Evolutionary conservation across 805 yeast species (phyloP).

Genomic region (Candida nemodendra): DNA sequence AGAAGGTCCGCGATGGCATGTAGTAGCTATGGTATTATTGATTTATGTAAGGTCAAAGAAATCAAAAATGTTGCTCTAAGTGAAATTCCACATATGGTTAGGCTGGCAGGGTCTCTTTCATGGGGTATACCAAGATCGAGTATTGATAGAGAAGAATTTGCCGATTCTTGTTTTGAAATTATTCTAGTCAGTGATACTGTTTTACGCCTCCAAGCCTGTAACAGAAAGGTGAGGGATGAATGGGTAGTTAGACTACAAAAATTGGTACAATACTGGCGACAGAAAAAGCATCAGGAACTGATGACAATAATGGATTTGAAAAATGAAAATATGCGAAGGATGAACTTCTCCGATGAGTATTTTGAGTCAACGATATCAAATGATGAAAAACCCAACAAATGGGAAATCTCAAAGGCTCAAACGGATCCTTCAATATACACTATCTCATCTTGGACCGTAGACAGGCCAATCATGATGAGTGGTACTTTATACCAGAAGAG

Average conservation of each 20-base stretch:
- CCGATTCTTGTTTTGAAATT: slow-evolving; percentile 55
- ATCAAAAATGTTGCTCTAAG: slow-evolving; percentile 35
- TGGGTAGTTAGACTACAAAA: slow-evolving; percentile 61
- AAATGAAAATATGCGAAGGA: slow-evolving; percentile 41
- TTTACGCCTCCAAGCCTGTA: slow-evolving; percentile 57
- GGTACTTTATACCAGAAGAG: slow-evolving; percentile 72
- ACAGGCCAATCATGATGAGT: slow-evolving; percentile 56
- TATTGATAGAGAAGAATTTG: slow-evolving; percentile 24
- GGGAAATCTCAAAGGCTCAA: slow-evolving; percentile 52
- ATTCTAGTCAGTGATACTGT: slow-evolving; percentile 43
- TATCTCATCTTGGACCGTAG: slow-evolving; percentile 56
- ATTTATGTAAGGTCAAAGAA: slow-evolving; percentile 48
- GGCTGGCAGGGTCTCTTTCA: slow-evolving; percentile 29
- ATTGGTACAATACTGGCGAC: slow-evolving; percentile 59
- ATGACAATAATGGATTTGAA: slow-evolving; percentile 37
- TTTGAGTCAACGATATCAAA: slow-evolving; percentile 54
- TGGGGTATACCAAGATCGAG: slow-evolving; percentile 27
- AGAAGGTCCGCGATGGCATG: slow-evolving; percentile 56
- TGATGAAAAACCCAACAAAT: slow-evolving; percentile 35
- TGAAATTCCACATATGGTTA: slow-evolving; percentile 27
- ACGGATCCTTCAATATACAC: slow-evolving; percentile 56
- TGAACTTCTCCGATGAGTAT: slow-evolving; percentile 50
- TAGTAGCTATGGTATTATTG: slow-evolving; percentile 60
- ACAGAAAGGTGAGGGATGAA: slow-evolving; percentile 45
- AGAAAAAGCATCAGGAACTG: slow-evolving; percentile 42